Percentiles rank a stretch among this genome's conserved stretches.
phyloP scores from a whole-genome alignment of 2,329 filamentous ascomycete genomes.

The Phaeosphaeriaceae sp. region DNA sequence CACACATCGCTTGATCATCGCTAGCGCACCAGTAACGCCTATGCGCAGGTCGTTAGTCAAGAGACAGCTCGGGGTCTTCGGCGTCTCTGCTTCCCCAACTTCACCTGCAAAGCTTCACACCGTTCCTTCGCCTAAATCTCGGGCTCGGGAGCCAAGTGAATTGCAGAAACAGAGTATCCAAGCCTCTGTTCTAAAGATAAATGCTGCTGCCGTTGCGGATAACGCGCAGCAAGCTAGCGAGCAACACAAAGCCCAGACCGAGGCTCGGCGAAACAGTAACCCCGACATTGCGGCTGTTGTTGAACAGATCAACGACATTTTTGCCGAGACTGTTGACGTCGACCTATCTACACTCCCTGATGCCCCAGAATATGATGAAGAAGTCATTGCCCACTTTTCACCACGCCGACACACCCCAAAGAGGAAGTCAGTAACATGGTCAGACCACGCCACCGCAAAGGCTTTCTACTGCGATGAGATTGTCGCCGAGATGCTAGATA shows the following conservation, averaged over 20 bases:
- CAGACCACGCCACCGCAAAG: conserved; percentile 15
- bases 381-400: neutral
- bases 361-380: conserved; percentile 4
- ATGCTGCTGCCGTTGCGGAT: conserved; percentile 7
- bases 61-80: conserved; percentile 4
- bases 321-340: conserved; percentile 1
- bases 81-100: neutral
- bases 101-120: conserved; percentile 1
- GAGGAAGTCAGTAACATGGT: conserved; percentile 21
- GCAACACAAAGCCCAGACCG: conserved; percentile 8
- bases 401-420: conserved; percentile 1
- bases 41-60: conserved; percentile 18
- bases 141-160: neutral
- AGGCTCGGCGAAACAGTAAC: conserved; percentile 15
- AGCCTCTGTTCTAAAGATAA: neutral
- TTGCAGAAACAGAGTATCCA: neutral
- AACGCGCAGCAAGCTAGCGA: conserved; percentile 6
- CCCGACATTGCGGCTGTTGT: conserved; percentile 13
- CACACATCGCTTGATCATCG: neutral
- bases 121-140: neutral
- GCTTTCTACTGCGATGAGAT: conserved; percentile 26
- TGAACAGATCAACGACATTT: conserved; percentile 5
- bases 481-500: conserved; percentile 32
- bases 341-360: conserved; percentile 25
- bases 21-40: conserved; percentile 2